phyloP scores from a whole-genome alignment of 805 yeast species.

The Candida odintsovae region DNA sequence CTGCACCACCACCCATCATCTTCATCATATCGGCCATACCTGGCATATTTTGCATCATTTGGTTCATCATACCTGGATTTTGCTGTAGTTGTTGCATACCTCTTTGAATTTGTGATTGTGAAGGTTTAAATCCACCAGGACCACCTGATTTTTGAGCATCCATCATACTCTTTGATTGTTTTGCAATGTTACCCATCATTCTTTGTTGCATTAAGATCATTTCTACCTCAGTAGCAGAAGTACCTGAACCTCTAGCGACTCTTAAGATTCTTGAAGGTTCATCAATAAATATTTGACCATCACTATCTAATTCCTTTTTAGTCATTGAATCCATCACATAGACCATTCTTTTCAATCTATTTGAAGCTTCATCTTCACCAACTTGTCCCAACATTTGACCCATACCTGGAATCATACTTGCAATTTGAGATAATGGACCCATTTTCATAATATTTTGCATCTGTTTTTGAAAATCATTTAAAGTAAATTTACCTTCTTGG shows the following conservation, averaged over 20 bases:
- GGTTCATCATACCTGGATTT: conserved; percentile 72
- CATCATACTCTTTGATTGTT: conserved; percentile 51
- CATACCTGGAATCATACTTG: conserved; percentile 92
- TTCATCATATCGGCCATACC: conserved; percentile 58
- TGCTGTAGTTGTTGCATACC: conserved; percentile 61
- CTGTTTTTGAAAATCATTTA: conserved; percentile 88
- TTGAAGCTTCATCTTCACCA: conserved; percentile 89
- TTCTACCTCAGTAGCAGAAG: conserved; percentile 87
- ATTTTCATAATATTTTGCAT: conserved; percentile 92
- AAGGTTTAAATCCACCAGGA: conserved; percentile 41
- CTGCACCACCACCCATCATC: conserved; percentile 43
- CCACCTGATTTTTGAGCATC: conserved; percentile 37
- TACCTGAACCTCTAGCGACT: conserved; percentile 93
- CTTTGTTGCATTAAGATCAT: conserved; percentile 86
- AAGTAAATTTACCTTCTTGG: conserved; percentile 90
- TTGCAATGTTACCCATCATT: conserved; percentile 93
- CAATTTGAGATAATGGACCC: conserved; percentile 94
- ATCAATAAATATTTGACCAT: conserved; percentile 48
- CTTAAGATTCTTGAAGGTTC: conserved; percentile 84
- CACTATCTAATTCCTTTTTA: conserved; percentile 80
- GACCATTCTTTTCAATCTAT: conserved; percentile 79
- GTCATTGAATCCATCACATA: conserved; percentile 96
- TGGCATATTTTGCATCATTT: conserved; percentile 70
- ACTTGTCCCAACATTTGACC: conserved; percentile 80
- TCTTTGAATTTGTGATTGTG: conserved; percentile 37